These are phyloP conservation scores for Phytophthora macrochlamydospora DNA, from an alignment of 352 stramenopile species.

Conservation along the genomic window DNA sequence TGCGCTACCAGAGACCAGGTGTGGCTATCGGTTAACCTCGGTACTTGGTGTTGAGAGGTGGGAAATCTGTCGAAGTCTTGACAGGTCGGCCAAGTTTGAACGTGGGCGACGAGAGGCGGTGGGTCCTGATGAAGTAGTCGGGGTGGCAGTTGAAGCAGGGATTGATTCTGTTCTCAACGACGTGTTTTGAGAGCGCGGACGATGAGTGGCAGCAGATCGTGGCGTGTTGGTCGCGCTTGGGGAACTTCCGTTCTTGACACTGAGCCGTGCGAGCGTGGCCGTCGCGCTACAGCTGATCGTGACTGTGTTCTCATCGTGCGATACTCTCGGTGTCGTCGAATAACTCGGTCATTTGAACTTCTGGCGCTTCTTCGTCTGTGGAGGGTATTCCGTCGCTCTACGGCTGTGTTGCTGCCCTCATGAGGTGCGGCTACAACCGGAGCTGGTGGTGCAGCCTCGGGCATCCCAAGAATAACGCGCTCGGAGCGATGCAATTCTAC, in stretches of 20 bases:
- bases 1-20: too few relatives aligned
- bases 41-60: too few relatives aligned
- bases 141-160: too few relatives aligned
- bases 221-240: neutral
- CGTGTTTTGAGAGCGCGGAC: too few relatives aligned
- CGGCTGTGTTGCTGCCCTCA: neutral
- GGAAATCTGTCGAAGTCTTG: too few relatives aligned
- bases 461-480: neutral
- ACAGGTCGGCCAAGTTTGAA: too few relatives aligned
- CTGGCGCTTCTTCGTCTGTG: neutral
- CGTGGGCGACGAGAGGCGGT: too few relatives aligned
- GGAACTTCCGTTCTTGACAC: neutral
- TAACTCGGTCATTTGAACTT: neutral
- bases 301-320: neutral
- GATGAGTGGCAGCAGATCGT: neutral
- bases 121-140: too few relatives aligned
- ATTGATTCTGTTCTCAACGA: too few relatives aligned
- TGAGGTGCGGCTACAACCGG: neutral
- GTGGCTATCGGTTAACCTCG: too few relatives aligned
- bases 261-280: neutral
- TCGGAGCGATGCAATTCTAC: conserved; percentile 23
- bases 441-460: neutral
- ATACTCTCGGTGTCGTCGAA: neutral
- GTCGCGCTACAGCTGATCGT: neutral
- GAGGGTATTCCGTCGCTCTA: neutral